Percentiles rank a stretch among this genome's conserved stretches.
Conservation (phyloP, 2,329 filamentous ascomycete species). For the Grosmannia serpens region DNA sequence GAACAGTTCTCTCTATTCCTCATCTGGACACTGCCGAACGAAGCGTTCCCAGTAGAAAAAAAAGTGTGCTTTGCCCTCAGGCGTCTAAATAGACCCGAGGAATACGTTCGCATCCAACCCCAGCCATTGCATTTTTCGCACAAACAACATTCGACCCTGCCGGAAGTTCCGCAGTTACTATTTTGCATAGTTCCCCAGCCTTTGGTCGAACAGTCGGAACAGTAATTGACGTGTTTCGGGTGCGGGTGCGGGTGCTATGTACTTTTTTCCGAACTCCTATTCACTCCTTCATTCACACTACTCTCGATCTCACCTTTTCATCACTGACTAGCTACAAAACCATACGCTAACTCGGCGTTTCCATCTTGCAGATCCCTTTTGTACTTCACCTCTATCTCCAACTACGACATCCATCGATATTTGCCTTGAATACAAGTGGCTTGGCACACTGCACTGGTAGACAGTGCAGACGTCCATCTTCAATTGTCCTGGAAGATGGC, state of each 20-base stretch:
- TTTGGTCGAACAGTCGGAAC: background rate
- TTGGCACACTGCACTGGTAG: background rate
- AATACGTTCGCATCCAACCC: background rate
- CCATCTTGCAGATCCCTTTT: background rate
- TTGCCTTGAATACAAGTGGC: background rate
- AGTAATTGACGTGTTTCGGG: background rate
- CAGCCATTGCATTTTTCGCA: background rate
- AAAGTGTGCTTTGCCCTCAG: background rate
- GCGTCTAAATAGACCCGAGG: background rate
- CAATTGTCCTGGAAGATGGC: conserved; percentile 49
- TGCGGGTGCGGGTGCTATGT: background rate
- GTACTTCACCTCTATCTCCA: background rate
- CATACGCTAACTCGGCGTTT: background rate
- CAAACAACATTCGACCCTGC: background rate
- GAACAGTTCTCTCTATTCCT: background rate
- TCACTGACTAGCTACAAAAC: background rate
- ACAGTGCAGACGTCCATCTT: background rate
- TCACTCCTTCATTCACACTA: background rate
- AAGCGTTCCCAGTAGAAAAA: background rate
- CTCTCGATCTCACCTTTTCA: background rate
- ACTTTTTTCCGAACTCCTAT: background rate
- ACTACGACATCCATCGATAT: background rate
- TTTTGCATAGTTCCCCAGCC: background rate
- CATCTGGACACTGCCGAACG: background rate
- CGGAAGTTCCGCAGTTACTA: background rate